Evolutionary conservation across 768 basidiomycete species (phyloP).

Genomic region (Xerocomellus amylosporus): DNA sequence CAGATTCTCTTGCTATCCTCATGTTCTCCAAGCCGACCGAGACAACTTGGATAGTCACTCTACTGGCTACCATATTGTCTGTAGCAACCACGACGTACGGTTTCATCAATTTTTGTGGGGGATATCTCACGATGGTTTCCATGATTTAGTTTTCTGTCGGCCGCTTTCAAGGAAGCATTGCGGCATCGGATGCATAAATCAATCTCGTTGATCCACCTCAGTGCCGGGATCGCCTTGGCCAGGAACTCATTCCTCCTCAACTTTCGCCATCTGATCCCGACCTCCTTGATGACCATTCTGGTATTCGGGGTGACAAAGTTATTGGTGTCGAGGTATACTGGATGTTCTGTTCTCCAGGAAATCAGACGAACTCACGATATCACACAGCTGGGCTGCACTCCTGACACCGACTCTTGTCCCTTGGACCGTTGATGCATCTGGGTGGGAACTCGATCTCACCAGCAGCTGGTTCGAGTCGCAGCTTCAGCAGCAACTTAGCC

Average conservation of each 20-base stretch:
- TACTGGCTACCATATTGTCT: not conserved
- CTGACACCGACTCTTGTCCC: slow-evolving; percentile 6
- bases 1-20: not conserved
- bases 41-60: not conserved
- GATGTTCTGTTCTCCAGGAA: not conserved
- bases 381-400: slow-evolving; percentile 13
- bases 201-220: slow-evolving; percentile 13
- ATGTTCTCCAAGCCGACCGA: not conserved
- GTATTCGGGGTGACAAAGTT: slow-evolving; percentile 11
- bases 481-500: not conserved
- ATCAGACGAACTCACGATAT: not conserved
- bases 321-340: slow-evolving; percentile 14
- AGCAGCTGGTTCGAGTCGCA: slow-evolving; percentile 2
- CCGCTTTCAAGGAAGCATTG: slow-evolving; percentile 16
- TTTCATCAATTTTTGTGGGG: not conserved
- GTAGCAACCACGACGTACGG: not conserved
- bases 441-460: slow-evolving; percentile 10
- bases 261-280: not conserved
- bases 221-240: slow-evolving; percentile 5
- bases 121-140: not conserved
- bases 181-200: slow-evolving; percentile 10
- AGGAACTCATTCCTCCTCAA: not conserved
- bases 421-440: not conserved
- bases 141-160: not conserved
- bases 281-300: not conserved